Evolutionary conservation across 768 basidiomycete genomes (phyloP), one percentile per base, ranked within the genome.

Genomic region (Podaxis sp.): DNA sequence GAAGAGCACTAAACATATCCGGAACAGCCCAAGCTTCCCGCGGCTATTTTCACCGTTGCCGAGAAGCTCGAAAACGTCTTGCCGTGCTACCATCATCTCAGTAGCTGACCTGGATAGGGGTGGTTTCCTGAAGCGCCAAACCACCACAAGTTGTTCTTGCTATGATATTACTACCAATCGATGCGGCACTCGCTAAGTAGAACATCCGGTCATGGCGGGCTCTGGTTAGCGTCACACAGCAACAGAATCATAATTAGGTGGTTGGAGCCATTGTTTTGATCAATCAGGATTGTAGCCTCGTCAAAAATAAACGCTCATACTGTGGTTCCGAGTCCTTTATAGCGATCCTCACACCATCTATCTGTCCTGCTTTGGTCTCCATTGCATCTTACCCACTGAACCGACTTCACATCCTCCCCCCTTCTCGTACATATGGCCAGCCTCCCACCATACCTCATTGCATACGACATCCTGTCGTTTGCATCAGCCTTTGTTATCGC

Each of bases 401-500:
- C 16, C 9, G 11, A 25, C 40, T 44, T 21, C 16, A 42, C 9
- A 1, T 18, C 10, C 21, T 40, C 14, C 18, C 2, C 32, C 47
- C 47, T 18, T 7, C 35, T n/a, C 21, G 14, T 14, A 18, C 21
- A 5, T 16, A 53, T 55, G 59, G 10, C 35, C 2, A 16, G 44
- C 27, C n/a, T 14, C 32, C 59, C 59, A 4, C 28, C 44, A 6
- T 55, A 55, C 14, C 50, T 60, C 51, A 53, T 60, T 36, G 42
- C 13, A 10, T 61, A 61, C 16, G 59, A 61, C 48, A 35, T 54
- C 5, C 35, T 55, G 23, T 48, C 59, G 18, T 53, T 60, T 32
- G 16, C 40, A 21, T 61, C 52, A 25, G 59, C 52, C 32, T 37
- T 61, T 35, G 27, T 61, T 25, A 40, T 54, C 28, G 52, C 51